Base-by-base conservation (phyloP, 306 rosid species). In the Casuarina cunninghamiana region DNA sequence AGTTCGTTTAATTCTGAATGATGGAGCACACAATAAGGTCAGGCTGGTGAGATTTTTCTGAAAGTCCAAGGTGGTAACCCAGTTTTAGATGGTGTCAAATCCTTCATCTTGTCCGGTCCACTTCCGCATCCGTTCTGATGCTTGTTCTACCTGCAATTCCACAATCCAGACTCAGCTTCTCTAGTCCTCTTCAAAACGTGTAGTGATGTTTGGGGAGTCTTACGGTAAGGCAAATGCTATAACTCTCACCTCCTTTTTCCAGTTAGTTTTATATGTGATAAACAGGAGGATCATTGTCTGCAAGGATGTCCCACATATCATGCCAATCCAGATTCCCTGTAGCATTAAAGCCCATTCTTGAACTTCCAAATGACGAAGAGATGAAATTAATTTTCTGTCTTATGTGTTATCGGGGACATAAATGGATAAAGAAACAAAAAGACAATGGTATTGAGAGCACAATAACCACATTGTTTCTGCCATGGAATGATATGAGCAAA, bases 251-350 rank as follows among this genome's bases (percentile, higher is more conserved):
- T 95, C 99, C 44, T 80, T 82, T 32, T 83, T 93, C 99, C 97
- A 93, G 66, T 95, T 88, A 77, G 99, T 95, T 82, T 79, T 93
- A 43, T 73, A 91, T 69, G 86, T 78, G 61, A 95, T 87, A 45
- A 53, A 73, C 75, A 91, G 6, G 72, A 93, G 90, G 68, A 95
- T 89, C 54, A 83, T 5, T 11, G 99, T 95, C 81, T 95, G 98
- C 79, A 95, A 86, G 55, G 82, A 50, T 60, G 99, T 95, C 66
- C 99, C 99, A 49, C 83, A 81, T 32, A 95, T 91, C 99, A 95
- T 95, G 72, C 99, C 99, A 70, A 84, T 44, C 99, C 99, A 95
- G 79, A 95, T 87, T 51, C 97, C 99, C 99, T 95, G 66, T 78
- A 88, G 81, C 5, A 72, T 11, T 26, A 83, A 0, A 67, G 61